Conservation (phyloP, 1,284 basidiomycete species). For the Pyrrhoderma noxium region DNA sequence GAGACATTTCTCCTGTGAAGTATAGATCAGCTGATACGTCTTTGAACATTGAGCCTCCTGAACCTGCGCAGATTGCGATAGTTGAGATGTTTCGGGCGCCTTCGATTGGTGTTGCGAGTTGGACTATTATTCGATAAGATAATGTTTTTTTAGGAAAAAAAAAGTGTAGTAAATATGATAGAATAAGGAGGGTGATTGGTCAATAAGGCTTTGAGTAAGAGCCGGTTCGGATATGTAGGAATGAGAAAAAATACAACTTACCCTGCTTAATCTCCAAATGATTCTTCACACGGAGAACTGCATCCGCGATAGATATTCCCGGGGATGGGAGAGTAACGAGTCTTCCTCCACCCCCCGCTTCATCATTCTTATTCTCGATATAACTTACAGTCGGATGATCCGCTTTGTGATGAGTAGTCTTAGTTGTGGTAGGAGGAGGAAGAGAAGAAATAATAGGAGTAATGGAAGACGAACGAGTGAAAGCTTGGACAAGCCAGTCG, state of each 20-base stretch:
- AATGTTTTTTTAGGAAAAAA: neutral
- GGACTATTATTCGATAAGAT: slow-evolving; percentile 41
- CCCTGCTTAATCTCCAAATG: slow-evolving; percentile 35
- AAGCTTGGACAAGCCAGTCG: slow-evolving; percentile 63
- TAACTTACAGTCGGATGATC: neutral
- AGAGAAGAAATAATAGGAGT: too few species aligned
- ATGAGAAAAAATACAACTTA: slow-evolving; percentile 19
- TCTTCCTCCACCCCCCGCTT: slow-evolving; percentile 56
- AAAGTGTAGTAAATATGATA: slow-evolving; percentile 1
- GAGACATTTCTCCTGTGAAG: slow-evolving; percentile 88
- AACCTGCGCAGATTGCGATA: slow-evolving; percentile 82
- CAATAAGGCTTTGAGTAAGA: too few species aligned
- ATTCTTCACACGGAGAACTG: slow-evolving; percentile 62
- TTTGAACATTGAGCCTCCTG: slow-evolving; percentile 68
- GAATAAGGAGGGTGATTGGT: neutral
- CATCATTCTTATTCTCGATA: slow-evolving; percentile 23
- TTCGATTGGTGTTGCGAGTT: slow-evolving; percentile 54
- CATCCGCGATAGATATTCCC: slow-evolving; percentile 43
- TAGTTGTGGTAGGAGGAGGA: too few species aligned
- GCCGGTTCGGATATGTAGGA: too few species aligned
- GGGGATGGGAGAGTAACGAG: slow-evolving; percentile 54
- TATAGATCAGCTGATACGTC: slow-evolving; percentile 73
- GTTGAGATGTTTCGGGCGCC: slow-evolving; percentile 34
- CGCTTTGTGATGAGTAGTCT: too few species aligned
- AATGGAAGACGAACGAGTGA: neutral